Percentiles rank a stretch among this genome's conserved stretches.
Conservation (phyloP, 2,329 filamentous ascomycete genomes). For the Colletotrichum sp. region DNA sequence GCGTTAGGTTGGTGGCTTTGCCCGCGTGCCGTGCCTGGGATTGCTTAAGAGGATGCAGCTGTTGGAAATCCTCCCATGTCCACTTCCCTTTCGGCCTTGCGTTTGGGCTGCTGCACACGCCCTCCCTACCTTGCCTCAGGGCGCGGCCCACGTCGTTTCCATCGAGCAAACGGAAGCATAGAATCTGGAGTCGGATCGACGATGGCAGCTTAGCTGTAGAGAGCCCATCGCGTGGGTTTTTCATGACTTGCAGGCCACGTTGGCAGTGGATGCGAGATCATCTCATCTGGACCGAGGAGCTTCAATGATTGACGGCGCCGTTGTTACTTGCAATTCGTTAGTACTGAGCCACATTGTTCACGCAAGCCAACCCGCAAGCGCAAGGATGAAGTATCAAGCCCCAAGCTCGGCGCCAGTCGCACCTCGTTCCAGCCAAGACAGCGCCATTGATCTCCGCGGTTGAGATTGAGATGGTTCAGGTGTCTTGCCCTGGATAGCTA, state of each 20-base stretch:
- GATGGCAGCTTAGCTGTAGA: not conserved
- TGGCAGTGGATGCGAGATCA: not conserved
- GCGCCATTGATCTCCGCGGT: not conserved
- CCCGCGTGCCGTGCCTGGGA: not conserved
- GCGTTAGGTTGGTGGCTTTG: not conserved
- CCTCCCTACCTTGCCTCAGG: not conserved
- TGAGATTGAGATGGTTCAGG: not conserved
- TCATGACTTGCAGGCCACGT: conserved; percentile 7
- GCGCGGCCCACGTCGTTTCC: not conserved
- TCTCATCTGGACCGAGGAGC: not conserved
- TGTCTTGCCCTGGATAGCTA: not conserved
- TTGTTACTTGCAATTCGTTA: not conserved
- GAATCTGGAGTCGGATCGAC: not conserved
- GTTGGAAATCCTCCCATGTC: not conserved
- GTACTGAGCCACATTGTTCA: not conserved
- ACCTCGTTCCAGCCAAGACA: not conserved
- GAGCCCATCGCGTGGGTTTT: not conserved
- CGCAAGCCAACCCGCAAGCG: not conserved
- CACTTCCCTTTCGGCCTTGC: not conserved
- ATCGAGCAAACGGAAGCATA: not conserved
- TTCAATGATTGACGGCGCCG: not conserved
- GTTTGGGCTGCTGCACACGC: not conserved
- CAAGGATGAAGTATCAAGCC: not conserved
- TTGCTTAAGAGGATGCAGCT: not conserved
- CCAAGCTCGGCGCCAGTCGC: not conserved